Percentiles rank a stretch among this genome's conserved stretches.
Evolutionary conservation across 306 rosid genomes (phyloP).

Genomic region (Astragalus membranaceus): DNA sequence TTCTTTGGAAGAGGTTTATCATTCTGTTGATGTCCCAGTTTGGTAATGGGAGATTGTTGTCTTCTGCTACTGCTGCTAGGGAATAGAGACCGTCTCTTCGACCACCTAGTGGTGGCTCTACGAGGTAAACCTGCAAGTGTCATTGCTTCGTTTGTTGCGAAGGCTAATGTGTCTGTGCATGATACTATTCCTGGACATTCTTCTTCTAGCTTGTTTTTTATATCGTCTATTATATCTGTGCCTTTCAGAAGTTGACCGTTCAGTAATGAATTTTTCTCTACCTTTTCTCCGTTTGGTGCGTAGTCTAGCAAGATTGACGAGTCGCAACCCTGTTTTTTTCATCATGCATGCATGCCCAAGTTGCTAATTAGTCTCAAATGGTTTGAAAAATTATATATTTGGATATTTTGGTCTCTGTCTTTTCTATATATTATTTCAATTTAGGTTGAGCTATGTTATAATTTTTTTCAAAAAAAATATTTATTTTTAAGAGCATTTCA

Average conservation of each 20-base stretch:
- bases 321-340: slow-evolving; percentile 62
- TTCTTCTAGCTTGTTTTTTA: slow-evolving; percentile 43
- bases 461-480: too few species aligned
- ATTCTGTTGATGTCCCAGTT: slow-evolving; percentile 12
- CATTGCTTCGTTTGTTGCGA: slow-evolving; percentile 35
- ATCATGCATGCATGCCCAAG: neutral
- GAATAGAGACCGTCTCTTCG: slow-evolving; percentile 47
- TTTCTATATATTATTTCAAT: too few species aligned
- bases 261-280: slow-evolving; percentile 45
- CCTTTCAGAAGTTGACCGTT: slow-evolving; percentile 42
- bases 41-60: slow-evolving; percentile 31
- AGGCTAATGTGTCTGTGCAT: slow-evolving; percentile 56
- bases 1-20: slow-evolving; percentile 16
- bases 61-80: slow-evolving; percentile 19
- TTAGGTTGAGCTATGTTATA: too few species aligned
- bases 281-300: slow-evolving; percentile 12
- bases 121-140: slow-evolving; percentile 23
- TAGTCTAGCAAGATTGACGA: slow-evolving; percentile 62
- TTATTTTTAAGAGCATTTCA: too few species aligned
- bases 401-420: too few species aligned
- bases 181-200: slow-evolving; percentile 52
- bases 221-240: slow-evolving; percentile 42
- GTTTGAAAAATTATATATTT: too few species aligned
- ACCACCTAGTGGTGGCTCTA: slow-evolving; percentile 21
- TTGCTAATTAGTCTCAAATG: too few species aligned